Conservation (phyloP, 2,329 filamentous ascomycete genomes). For the Neofusicoccum ribis region DNA sequence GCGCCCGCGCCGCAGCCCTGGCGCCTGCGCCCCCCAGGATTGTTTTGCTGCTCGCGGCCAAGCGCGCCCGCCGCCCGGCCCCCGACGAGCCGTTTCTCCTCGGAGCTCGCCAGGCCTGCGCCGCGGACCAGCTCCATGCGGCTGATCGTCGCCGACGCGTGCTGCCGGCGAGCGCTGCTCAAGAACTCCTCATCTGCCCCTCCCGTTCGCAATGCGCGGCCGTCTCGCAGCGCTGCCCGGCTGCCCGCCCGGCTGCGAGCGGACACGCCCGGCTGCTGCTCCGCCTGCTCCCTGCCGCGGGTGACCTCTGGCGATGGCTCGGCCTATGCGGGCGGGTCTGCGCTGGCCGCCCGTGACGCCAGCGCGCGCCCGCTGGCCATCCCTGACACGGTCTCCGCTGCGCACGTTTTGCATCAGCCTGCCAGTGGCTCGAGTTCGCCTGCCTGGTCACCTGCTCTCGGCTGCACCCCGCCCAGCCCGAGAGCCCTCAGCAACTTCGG, state of each 20-base stretch:
- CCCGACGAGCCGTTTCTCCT: slow-evolving; percentile 18
- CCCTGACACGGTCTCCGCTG: slow-evolving; percentile 6
- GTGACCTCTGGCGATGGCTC: slow-evolving; percentile 8
- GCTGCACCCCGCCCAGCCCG: slow-evolving; percentile 9
- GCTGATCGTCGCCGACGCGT: background rate
- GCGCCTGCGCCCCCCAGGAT: slow-evolving; percentile 8
- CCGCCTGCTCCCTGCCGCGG: slow-evolving; percentile 5
- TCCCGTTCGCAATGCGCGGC: too few relatives aligned
- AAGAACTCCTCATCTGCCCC: too few relatives aligned
- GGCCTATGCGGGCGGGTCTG: slow-evolving; percentile 4
- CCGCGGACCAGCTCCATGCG: slow-evolving; percentile 1
- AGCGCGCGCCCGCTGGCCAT: slow-evolving; percentile 7
- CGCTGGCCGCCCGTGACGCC: slow-evolving; percentile 17
- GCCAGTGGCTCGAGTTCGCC: slow-evolving; percentile 15
- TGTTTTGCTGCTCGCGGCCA: slow-evolving; percentile 3
- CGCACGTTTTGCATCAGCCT: slow-evolving; percentile 19
- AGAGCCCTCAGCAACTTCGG: background rate
- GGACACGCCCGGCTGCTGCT: background rate
- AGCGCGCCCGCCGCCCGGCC: background rate
- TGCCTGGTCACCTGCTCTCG: slow-evolving; percentile 18
- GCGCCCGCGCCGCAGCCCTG: background rate
- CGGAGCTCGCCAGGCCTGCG: slow-evolving; percentile 13
- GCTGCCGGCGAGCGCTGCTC: background rate
- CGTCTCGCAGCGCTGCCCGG: too few relatives aligned
- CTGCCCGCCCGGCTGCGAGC: too few relatives aligned